Base-by-base conservation (phyloP, 352 stramenopile genomes). In the Pythium dissimile region DNA sequence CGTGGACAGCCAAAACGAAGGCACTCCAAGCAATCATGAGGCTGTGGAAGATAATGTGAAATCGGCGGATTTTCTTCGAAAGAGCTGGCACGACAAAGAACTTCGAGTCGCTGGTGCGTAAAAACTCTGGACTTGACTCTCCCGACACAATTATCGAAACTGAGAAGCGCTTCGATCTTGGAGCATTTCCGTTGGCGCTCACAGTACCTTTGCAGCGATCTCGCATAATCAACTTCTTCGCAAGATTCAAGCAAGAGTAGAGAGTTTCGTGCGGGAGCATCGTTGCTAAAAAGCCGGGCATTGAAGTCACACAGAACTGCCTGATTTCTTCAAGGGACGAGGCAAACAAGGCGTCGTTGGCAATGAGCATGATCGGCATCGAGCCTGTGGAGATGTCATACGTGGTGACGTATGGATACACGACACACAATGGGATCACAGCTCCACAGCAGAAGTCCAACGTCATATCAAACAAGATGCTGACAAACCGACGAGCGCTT, bases 361-460 rank as follows among this genome's bases (percentile, higher is more conserved):
- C 18, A 12, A 35, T 27, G 24, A 48, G n/a, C 31, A 21, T 21
- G 11, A 21, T 6, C 5, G 32, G 48, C 18, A 55, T 28, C 12
- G 38, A 28, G 5, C 38, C 38, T 13, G 39, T 58, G 4, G 38
- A 47, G 8, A 30, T 3, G 18, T 58, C n/a, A 23, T 49, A 39
- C 26, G 24, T 9, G 27, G 30, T 24, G 4, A 58, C 15, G 24
- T 39, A 49, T 21, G 50, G 50, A 16, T 31, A 49, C 4, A 47
- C 16, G 11, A 58, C 37, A 24, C 21, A 24, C 5, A 55, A 21
- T 32, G 47, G 47, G 23, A 55, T 44, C 7, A 44, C 28, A 8
- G 30, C 35, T 4, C 35, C 50, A 5, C 38, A 49, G 23, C 35
- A 49, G 26, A 58, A 58, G 26, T 58, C 50, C 15, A 55, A 21